These are phyloP conservation scores for Ganoderma boninense DNA, from an alignment of 1,284 basidiomycete species.

Conservation along the genomic window DNA sequence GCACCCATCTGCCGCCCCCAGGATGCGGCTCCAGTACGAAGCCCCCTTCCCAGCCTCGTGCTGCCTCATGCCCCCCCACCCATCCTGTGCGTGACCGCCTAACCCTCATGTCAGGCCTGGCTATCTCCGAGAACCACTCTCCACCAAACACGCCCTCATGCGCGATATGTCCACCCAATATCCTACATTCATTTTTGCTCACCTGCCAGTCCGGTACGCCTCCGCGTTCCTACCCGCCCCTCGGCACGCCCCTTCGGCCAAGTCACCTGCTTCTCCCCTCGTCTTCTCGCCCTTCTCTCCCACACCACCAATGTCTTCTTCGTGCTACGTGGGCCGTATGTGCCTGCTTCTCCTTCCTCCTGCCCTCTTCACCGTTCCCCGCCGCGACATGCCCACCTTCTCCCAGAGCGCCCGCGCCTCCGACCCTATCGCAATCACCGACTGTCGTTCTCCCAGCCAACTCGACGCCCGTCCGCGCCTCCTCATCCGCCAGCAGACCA, in stretches of 20 bases:
- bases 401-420: background rate
- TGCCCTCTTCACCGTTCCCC: background rate
- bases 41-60: conserved; percentile 14
- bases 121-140: conserved; percentile 14
- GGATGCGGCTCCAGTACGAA: background rate
- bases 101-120: background rate
- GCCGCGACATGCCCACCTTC: background rate
- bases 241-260: conserved; percentile 4
- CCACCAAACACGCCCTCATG: conserved; percentile 1
- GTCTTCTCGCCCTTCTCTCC: background rate
- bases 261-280: conserved; percentile 2
- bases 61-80: conserved; percentile 12
- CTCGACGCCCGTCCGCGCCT: background rate
- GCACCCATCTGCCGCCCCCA: background rate
- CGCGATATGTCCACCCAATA: conserved; percentile 1
- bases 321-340: background rate
- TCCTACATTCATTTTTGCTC: conserved; percentile 1
- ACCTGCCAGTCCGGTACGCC: conserved; percentile 6
- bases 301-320: conserved; percentile 4
- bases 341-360: conserved; percentile 7
- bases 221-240: conserved; percentile 4
- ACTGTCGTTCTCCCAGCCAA: background rate
- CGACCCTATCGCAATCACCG: conserved; percentile 1
- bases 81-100: conserved; percentile 16
- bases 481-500: background rate